Conservation (phyloP, 2,329 filamentous ascomycete genomes). For the Cladosporium sp. region DNA sequence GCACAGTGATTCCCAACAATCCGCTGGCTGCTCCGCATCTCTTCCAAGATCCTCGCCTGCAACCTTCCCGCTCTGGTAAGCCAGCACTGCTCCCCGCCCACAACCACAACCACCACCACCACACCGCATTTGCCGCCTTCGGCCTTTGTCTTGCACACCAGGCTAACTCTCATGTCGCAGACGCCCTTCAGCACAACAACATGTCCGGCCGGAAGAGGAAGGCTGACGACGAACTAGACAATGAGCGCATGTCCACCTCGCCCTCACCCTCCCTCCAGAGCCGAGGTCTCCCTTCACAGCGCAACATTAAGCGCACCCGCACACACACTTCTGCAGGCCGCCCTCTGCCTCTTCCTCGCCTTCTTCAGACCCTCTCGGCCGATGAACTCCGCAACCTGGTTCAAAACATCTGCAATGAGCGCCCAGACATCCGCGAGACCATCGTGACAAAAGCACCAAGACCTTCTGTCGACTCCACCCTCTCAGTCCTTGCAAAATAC, state of each 20-base stretch:
- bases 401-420: slow-evolving; percentile 87
- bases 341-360: slow-evolving; percentile 66
- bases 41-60: slow-evolving; percentile 60
- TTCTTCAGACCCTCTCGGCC: slow-evolving; percentile 91
- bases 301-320: slow-evolving; percentile 67
- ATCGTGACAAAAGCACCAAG: slow-evolving; percentile 80
- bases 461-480: slow-evolving; percentile 78
- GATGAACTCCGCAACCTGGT: slow-evolving; percentile 81
- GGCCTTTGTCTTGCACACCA: slow-evolving; percentile 32
- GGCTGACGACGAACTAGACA: slow-evolving; percentile 68
- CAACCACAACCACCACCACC: slow-evolving; percentile 26
- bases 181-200: slow-evolving; percentile 40
- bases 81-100: slow-evolving; percentile 29
- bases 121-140: slow-evolving; percentile 37
- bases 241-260: slow-evolving; percentile 86
- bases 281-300: slow-evolving; percentile 61
- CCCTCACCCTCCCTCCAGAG: slow-evolving; percentile 77
- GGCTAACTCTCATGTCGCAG: slow-evolving; percentile 35
- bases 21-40: slow-evolving; percentile 63
- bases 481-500: slow-evolving; percentile 80
- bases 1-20: slow-evolving; percentile 60
- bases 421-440: slow-evolving; percentile 82
- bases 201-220: slow-evolving; percentile 75
- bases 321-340: slow-evolving; percentile 66
- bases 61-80: slow-evolving; percentile 61